These are phyloP conservation scores for Saccharomycopsis selenospora DNA, from an alignment of 805 yeast species.

Conservation along the genomic window DNA sequence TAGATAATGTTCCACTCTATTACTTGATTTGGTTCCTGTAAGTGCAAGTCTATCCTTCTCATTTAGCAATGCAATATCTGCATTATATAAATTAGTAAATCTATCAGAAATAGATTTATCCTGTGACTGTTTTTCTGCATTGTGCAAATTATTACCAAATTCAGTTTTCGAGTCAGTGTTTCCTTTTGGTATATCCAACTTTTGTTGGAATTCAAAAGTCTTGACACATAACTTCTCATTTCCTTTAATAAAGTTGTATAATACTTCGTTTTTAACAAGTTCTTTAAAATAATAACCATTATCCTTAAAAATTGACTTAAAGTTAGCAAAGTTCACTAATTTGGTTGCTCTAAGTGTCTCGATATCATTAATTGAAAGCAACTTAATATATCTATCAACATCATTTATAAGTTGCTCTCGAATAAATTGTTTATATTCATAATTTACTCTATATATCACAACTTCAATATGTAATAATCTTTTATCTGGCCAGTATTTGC, in stretches of 20 bases:
- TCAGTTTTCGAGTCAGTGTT: no score
- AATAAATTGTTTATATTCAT: background rate
- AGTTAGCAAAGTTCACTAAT: background rate
- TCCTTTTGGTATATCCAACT: no score
- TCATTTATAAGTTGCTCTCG: conserved; percentile 1
- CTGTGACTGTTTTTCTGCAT: no score
- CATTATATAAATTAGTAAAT: background rate
- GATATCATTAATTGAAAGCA: background rate
- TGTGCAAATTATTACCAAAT: no score
- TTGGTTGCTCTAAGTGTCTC: background rate
- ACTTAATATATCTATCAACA: background rate
- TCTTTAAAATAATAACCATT: background rate
- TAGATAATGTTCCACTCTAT: background rate
- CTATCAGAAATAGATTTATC: no score
- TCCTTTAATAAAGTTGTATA: background rate
- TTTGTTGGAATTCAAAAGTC: background rate
- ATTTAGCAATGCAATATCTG: background rate
- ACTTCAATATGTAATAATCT: background rate
- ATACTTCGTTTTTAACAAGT: conserved; percentile 1
- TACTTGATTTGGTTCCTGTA: background rate
- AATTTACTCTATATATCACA: background rate
- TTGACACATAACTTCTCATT: background rate
- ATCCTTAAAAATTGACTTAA: background rate
- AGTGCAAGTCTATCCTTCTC: background rate
- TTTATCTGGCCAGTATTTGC: background rate